These are phyloP conservation scores for Aspergillus conjunctus DNA, from an alignment of 495 filamentous ascomycete genomes.

Conservation along the genomic window DNA sequence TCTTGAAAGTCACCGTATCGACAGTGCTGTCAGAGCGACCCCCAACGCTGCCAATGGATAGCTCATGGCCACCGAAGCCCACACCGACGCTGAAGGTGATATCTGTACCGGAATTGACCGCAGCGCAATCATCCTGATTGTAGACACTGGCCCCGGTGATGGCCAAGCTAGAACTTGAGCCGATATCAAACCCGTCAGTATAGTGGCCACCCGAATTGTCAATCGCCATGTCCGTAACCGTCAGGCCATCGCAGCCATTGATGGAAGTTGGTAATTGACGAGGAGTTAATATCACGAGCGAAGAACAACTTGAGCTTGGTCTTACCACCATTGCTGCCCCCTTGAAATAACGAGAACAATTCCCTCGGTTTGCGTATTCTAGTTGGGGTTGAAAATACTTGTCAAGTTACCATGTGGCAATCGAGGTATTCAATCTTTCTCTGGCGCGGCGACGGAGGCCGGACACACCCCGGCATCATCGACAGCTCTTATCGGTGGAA, in stretches of 20 bases:
- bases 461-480: too few relatives aligned
- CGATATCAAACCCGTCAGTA: conserved; percentile 70
- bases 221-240: conserved; percentile 56
- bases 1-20: conserved; percentile 53
- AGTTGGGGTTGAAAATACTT: too few relatives aligned
- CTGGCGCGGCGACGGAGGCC: too few relatives aligned
- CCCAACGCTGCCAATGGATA: conserved; percentile 70
- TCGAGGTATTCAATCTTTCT: too few relatives aligned
- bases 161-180: conserved; percentile 51
- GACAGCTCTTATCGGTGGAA: too few relatives aligned
- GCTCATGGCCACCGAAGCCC: conserved; percentile 62
- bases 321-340: conserved; percentile 51
- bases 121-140: conserved; percentile 70
- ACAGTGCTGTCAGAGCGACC: conserved; percentile 62
- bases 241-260: conserved; percentile 49
- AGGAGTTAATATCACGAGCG: conserved; percentile 42
- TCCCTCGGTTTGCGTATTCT: too few relatives aligned
- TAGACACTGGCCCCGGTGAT: conserved; percentile 58
- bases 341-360: too few relatives aligned
- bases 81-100: conserved; percentile 55
- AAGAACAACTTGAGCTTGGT: conserved; percentile 56
- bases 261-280: conserved; percentile 46
- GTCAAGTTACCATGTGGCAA: too few relatives aligned
- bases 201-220: conserved; percentile 63
- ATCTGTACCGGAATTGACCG: conserved; percentile 61